Base-by-base conservation (phyloP, 1,284 basidiomycete genomes). In the Grifola frondosa region DNA sequence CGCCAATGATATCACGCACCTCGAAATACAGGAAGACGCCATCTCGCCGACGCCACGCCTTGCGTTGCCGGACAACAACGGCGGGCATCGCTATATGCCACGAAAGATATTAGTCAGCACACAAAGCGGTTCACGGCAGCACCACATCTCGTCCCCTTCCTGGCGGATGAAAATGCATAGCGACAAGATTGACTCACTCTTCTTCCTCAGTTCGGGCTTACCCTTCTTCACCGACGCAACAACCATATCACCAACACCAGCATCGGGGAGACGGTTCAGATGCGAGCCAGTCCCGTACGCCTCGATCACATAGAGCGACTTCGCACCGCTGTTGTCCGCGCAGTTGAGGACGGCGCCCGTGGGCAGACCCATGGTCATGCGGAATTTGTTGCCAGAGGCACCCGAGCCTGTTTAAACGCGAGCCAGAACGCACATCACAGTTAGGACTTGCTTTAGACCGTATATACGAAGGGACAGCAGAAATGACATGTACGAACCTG, bases 21-120 rank as follows among this genome's bases (percentile, higher is more conserved):
- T 96, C 96, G 59, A 99, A 99, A 83, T 97, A 97, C 67, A 99
- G 88, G 86, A 97, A 97, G 56, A 98, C 91, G 73, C 96, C 96
- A 67, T 99, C 96, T 73, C 84, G 83, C 76, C 96, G 80, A 64
- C 97, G 88, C 96, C 96, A 99, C 52, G 96, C 82, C 77, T 99
- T 99, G 68, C 96, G 90, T 75, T 99, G 97, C 57, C 96, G 93
- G 62, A 98, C 83, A 63, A 99, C 86, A 59, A 99, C 91, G 58
- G 91, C 88, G 63, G 95, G 95, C 92, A 98, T 95, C 50, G 97
- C 95, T 94, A 58, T 15, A 52, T 30, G 15, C 40, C 13, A 21
- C 10, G 35, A 25, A 5, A 31, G n/a, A n/a, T n/a, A n/a, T 30
- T 17, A 12, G 9, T 45, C 42, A 33, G 5, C n/a, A 10, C 13